These are phyloP conservation scores for Aspergillus nidulans DNA, from an alignment of 495 filamentous ascomycete genomes.

Conservation along the genomic window DNA sequence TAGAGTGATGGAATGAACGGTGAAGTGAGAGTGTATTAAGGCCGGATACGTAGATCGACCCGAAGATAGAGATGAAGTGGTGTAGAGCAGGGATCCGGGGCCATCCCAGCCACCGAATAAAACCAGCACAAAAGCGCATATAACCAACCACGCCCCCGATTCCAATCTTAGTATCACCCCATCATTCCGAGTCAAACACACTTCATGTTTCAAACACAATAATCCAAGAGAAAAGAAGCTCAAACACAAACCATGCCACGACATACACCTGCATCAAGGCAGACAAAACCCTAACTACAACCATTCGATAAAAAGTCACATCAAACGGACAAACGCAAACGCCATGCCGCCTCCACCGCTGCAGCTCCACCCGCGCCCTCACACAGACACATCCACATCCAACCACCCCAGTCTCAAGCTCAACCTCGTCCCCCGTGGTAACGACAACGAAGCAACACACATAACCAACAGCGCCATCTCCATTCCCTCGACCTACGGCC, in stretches of 20 bases:
- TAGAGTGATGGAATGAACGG: too few species aligned
- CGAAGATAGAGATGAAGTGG: not conserved
- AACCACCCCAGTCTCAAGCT: not conserved
- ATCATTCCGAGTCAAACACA: not conserved
- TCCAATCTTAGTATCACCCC: not conserved
- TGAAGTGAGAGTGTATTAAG: not conserved
- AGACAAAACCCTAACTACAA: not conserved
- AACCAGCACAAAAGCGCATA: not conserved
- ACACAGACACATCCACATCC: not conserved
- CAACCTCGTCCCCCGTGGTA: not conserved
- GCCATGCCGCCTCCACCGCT: constrained; percentile 8
- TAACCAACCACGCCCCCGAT: not conserved
- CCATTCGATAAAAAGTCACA: not conserved
- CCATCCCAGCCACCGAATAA: constrained; percentile 16
- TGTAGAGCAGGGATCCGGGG: not conserved
- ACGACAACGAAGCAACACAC: not conserved
- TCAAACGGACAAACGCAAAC: not conserved
- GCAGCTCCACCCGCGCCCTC: not conserved
- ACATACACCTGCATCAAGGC: not conserved
- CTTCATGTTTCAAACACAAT: not conserved
- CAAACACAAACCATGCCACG: not conserved
- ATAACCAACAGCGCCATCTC: constrained; percentile 29
- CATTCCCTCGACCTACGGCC: constrained; percentile 68
- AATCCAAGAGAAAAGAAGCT: not conserved
- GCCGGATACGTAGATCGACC: not conserved